Evolutionary conservation across 73 alveolate genomes (phyloP).

Genomic region (Paramecium primaurelia): DNA sequence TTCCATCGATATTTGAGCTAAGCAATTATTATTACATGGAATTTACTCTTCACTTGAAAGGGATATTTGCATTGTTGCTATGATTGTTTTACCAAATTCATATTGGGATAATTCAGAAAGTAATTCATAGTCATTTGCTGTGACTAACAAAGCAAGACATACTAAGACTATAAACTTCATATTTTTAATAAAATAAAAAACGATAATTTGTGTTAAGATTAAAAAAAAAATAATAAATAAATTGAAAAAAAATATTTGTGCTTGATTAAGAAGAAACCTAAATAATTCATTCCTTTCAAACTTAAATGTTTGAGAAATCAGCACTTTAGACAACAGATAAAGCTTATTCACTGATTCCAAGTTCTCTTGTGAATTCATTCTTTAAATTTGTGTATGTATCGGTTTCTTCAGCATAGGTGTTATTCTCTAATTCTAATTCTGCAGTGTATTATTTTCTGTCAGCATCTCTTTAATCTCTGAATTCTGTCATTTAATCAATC

Average conservation of each 20-base stretch:
- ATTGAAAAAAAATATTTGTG: neutral
- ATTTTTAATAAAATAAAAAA: neutral
- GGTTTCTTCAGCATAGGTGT: slow-evolving; percentile 52
- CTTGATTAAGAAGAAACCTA: neutral
- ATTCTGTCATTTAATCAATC: slow-evolving; percentile 26
- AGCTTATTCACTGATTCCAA: slow-evolving; percentile 53
- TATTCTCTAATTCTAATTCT: slow-evolving; percentile 18
- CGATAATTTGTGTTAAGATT: neutral
- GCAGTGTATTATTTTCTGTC: slow-evolving; percentile 19
- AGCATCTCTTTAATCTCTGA: slow-evolving; percentile 31
- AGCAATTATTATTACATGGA: neutral
- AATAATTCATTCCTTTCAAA: neutral
- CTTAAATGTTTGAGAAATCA: slow-evolving; percentile 41
- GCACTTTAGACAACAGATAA: neutral
- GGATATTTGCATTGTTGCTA: slow-evolving; percentile 8
- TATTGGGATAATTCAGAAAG: neutral
- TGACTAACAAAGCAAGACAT: neutral
- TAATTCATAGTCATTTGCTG: slow-evolving; percentile 34
- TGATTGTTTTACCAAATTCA: slow-evolving; percentile 42
- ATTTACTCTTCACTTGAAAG: slow-evolving; percentile 14
- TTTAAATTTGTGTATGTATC: slow-evolving; percentile 21
- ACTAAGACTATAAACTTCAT: slow-evolving; percentile 23
- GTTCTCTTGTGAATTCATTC: slow-evolving; percentile 39
- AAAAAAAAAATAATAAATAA: neutral
- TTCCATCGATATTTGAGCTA: neutral